A percentile compares a stretch with the other conserved stretches of the same genome.
These are phyloP conservation scores for Colletotrichum lindemuthianum DNA, from an alignment of 2,329 filamentous ascomycete species.

Conservation along the genomic window DNA sequence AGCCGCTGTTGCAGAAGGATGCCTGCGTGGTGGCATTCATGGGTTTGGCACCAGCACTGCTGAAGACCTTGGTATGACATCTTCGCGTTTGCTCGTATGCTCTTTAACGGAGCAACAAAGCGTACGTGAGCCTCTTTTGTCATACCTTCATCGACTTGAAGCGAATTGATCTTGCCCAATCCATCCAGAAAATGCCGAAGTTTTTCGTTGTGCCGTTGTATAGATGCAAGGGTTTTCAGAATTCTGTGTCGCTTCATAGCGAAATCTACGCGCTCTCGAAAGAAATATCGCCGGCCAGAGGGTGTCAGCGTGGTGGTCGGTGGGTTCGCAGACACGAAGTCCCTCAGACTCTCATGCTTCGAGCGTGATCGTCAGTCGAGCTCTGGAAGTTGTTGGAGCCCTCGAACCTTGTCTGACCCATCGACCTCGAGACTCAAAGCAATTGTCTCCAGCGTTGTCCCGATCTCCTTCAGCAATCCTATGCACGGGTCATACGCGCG, in stretches of 20 bases:
- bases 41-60: background rate
- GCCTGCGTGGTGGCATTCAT: background rate
- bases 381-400: too few relatives aligned
- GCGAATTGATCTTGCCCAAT: background rate
- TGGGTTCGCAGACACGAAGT: constrained; percentile 2
- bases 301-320: background rate
- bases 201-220: constrained; percentile 1
- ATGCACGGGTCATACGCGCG: background rate
- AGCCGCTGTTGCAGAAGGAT: constrained; percentile 17
- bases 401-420: constrained; percentile 7
- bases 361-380: too few relatives aligned
- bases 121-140: background rate
- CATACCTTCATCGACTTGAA: background rate
- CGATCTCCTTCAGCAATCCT: background rate
- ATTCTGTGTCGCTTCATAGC: constrained; percentile 7
- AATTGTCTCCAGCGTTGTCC: constrained; percentile 1
- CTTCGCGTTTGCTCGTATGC: constrained; percentile 3
- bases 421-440: background rate
- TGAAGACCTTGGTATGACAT: constrained; percentile 1
- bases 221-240: background rate
- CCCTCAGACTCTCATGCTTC: background rate
- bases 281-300: background rate
- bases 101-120: constrained; percentile 1
- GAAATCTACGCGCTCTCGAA: constrained; percentile 8
- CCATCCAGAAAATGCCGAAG: background rate